Base-by-base conservation (phyloP, 2,329 filamentous ascomycete genomes). In the Hymenoscyphus scutula region DNA sequence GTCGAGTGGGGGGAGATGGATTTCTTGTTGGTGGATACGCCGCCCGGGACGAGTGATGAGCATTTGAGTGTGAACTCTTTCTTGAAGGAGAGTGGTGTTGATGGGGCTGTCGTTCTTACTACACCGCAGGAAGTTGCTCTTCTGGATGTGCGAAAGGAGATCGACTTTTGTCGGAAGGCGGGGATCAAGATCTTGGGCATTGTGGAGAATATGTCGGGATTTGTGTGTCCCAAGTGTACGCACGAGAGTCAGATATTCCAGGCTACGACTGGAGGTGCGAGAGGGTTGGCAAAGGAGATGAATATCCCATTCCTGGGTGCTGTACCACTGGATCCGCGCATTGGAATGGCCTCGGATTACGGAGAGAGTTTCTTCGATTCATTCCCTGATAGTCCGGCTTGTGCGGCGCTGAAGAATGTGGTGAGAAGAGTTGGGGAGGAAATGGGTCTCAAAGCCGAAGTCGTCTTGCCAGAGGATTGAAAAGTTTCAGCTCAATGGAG, bases 201-300 rank as follows among this genome's bases (percentile, higher is more conserved):
- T 48, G 95, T 97, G 17, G 95, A 99, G 80, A 99, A 99, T 74
- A 99, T 99, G 95, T 91, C 89, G 63, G 92, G 92, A 3, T 99
- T 98, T 71, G 93, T 99, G 59, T 99, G 95, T 74, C 93, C 93
- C 10, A 94, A 91, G 62, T 99, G 95, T 77, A 90, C 86, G 60
- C 87, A 92, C 68, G 81, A 87, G 74, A 89, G 83, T 71, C 86
- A 96, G 75, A 97, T 99, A 57, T 99, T 99, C 80, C 84, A 87
- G 69, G 88, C 95, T 11, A 96, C 91, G 10, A 99, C 95, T 0
- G 95, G 95, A 8, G 95, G 96, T 23, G 95, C 91, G 1, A 82
- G 82, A 61, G 86, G 84, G 51, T 76, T 99, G 67, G 94, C 95
- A 1, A 82, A 89, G 74, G 94, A 98, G 76, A 92, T 94, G 82